Conservation (phyloP, 129 eudicot species). For the Ambrosia trifida region DNA sequence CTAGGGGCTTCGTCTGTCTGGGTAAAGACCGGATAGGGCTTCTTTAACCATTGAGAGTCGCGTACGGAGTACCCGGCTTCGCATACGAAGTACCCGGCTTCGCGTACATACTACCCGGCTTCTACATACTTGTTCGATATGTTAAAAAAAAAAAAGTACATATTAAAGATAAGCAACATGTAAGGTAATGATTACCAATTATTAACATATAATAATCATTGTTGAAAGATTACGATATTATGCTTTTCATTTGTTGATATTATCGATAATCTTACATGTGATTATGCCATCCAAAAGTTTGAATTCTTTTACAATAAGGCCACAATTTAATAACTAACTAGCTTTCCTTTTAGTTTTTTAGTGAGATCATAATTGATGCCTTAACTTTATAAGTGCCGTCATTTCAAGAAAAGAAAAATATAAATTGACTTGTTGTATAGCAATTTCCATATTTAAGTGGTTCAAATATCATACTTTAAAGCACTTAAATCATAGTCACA, state of each 20-base stretch:
- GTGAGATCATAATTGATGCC: background rate
- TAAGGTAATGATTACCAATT: background rate
- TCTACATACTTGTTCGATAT: no score
- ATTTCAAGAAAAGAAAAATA: background rate
- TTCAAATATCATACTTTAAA: background rate
- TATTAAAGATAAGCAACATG: background rate
- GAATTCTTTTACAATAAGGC: background rate
- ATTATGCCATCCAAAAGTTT: background rate
- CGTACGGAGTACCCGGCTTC: no score
- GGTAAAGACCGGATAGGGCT: no score
- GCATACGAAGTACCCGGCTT: no score
- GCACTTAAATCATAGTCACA: background rate
- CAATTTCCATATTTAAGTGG: background rate
- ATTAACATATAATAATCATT: background rate
- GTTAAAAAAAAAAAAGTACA: no score
- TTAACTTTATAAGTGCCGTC: background rate
- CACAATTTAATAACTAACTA: background rate
- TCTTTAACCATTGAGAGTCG: no score
- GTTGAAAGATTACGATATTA: background rate
- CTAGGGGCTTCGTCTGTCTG: no score
- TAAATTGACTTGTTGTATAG: background rate
- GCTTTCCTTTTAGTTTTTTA: background rate
- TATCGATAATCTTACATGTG: background rate
- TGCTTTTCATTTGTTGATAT: background rate
- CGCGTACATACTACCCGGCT: no score